Evolutionary conservation across 2,329 filamentous ascomycete species (phyloP).

Genomic region (Ascomycota sp.): DNA sequence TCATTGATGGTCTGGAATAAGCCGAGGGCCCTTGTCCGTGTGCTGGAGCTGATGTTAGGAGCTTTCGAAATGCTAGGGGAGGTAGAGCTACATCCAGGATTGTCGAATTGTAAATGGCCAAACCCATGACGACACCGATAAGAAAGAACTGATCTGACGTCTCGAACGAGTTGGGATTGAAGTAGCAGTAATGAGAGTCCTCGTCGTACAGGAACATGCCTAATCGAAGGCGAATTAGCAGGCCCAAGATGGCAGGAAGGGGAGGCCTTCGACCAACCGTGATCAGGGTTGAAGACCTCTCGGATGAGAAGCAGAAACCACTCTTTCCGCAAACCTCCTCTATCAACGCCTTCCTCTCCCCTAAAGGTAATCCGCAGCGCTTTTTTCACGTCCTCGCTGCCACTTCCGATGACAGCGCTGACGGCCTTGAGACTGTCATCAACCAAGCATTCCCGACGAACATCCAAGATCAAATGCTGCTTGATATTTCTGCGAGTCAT

Average conservation of each 20-base stretch:
- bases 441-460: slow-evolving; percentile 66
- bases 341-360: slow-evolving; percentile 80
- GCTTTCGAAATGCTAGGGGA: slow-evolving; percentile 72
- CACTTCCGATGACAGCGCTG: slow-evolving; percentile 61
- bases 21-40: slow-evolving; percentile 29
- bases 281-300: slow-evolving; percentile 76
- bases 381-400: slow-evolving; percentile 75
- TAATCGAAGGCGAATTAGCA: slow-evolving; percentile 11
- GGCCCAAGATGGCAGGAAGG: too few relatives aligned
- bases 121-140: slow-evolving; percentile 64
- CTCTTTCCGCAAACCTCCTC: slow-evolving; percentile 73
- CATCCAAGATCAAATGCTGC: slow-evolving; percentile 53
- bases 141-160: slow-evolving; percentile 82
- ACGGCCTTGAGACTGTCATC: slow-evolving; percentile 73
- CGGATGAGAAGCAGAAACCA: slow-evolving; percentile 79
- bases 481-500: slow-evolving; percentile 50
- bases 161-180: slow-evolving; percentile 76
- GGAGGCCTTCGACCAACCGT: slow-evolving; percentile 34
- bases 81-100: slow-evolving; percentile 76
- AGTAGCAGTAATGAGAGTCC: slow-evolving; percentile 77
- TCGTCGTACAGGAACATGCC: slow-evolving; percentile 87
- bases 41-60: slow-evolving; percentile 54
- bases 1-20: slow-evolving; percentile 38
- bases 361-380: slow-evolving; percentile 64
- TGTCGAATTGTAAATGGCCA: slow-evolving; percentile 88